A percentile compares a stretch with the other conserved stretches of the same genome.
Evolutionary conservation across 2,329 filamentous ascomycete genomes (phyloP).

Genomic region (Sphaerulina vaccinii): DNA sequence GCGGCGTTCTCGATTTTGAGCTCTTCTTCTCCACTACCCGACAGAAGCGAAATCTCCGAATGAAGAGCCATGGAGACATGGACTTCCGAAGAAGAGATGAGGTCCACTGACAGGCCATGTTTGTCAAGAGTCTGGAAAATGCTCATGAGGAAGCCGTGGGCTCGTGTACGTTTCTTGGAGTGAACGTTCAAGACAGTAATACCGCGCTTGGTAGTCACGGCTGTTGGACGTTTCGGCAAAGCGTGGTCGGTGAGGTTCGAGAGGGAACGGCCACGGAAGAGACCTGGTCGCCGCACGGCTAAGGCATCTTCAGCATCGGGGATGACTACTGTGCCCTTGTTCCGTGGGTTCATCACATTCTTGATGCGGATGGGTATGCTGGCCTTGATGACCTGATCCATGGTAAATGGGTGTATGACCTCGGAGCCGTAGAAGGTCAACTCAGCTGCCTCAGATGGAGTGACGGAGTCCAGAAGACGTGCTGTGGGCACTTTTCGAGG

Average conservation of each 20-base stretch:
- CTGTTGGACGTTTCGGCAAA: conserved; percentile 53
- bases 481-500: conserved; percentile 89
- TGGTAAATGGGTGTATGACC: conserved; percentile 97
- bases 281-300: conserved; percentile 53
- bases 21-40: conserved; percentile 47
- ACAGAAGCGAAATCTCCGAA: conserved; percentile 62
- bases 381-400: conserved; percentile 83
- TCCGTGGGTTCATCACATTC: conserved; percentile 83
- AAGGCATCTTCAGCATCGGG: conserved; percentile 65
- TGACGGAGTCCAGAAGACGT: conserved; percentile 82
- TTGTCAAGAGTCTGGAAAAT: conserved; percentile 90
- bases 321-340: conserved; percentile 76
- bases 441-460: conserved; percentile 91
- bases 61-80: conserved; percentile 98
- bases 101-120: conserved; percentile 84
- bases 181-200: conserved; percentile 98
- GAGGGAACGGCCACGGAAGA: conserved; percentile 49
- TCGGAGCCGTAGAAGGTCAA: conserved; percentile 75
- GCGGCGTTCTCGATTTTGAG: conserved; percentile 49
- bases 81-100: conserved; percentile 95
- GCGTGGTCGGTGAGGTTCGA: conserved; percentile 39
- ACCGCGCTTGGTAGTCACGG: conserved; percentile 95
- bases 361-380: conserved; percentile 86
- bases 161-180: conserved; percentile 93
- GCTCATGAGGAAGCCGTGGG: conserved; percentile 90